Percentiles rank a stretch among this genome's conserved stretches.
phyloP scores from a whole-genome alignment of 2,329 filamentous ascomycete genomes.

The Fusarium udum region DNA sequence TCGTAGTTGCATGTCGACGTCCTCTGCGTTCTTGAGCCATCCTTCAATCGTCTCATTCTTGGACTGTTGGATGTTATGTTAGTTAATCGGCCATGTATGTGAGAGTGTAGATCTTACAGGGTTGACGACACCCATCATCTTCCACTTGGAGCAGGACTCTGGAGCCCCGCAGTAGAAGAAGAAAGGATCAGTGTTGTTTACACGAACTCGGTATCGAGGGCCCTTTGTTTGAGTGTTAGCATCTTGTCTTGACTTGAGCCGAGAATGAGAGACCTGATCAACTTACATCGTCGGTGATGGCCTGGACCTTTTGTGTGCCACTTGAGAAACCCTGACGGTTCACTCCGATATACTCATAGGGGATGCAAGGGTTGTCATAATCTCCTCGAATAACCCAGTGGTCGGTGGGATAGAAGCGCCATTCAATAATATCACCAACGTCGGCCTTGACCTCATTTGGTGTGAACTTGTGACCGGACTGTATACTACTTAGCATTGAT shows the following conservation, averaged over 20 bases:
- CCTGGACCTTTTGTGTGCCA: constrained; percentile 57
- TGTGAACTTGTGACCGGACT: constrained; percentile 47
- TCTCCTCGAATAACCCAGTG: constrained; percentile 72
- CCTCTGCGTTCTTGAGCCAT: constrained; percentile 58
- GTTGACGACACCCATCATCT: constrained; percentile 83
- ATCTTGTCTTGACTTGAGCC: background rate
- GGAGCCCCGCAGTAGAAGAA: constrained; percentile 77
- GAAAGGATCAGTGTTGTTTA: constrained; percentile 71
- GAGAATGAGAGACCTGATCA: background rate
- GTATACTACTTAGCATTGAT: constrained; percentile 5
- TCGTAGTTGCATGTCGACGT: constrained; percentile 61
- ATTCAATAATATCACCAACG: constrained; percentile 63
- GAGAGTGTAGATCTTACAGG: constrained; percentile 54
- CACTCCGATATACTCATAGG: constrained; percentile 62
- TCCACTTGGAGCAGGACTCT: constrained; percentile 69
- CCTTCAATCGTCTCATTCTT: constrained; percentile 56
- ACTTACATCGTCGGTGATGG: constrained; percentile 57
- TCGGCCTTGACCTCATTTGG: constrained; percentile 45
- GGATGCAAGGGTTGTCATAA: constrained; percentile 69
- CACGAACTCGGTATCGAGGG: constrained; percentile 53
- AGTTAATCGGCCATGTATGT: background rate
- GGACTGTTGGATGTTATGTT: constrained; percentile 49
- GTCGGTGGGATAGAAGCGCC: constrained; percentile 69
- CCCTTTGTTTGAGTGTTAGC: constrained; percentile 43
- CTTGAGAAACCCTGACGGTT: constrained; percentile 64